phyloP scores from a whole-genome alignment of 495 filamentous ascomycete species.

The Penicillium angulare region DNA sequence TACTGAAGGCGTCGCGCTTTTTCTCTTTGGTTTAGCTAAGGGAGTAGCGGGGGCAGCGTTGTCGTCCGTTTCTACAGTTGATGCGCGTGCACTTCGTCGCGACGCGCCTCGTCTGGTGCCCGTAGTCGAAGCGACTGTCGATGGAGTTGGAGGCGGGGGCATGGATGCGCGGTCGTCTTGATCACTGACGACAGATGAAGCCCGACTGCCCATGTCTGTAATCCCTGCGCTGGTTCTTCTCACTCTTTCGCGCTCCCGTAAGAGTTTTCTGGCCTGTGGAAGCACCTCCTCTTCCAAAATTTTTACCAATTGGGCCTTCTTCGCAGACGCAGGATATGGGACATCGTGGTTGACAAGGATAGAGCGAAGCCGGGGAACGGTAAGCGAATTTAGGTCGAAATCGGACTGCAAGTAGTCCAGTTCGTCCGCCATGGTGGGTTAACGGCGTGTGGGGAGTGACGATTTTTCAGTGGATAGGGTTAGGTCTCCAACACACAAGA shows the following conservation, averaged over 20 bases:
- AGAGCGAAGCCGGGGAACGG: slow-evolving; percentile 79
- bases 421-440: slow-evolving; percentile 60
- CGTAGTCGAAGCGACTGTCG: slow-evolving; percentile 42
- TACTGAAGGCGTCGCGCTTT: slow-evolving; percentile 34
- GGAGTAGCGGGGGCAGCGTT: slow-evolving; percentile 29
- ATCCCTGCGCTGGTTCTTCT: slow-evolving; percentile 84
- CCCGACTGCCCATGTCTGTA: slow-evolving; percentile 67
- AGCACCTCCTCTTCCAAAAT: slow-evolving; percentile 78
- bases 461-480: background rate
- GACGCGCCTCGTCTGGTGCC: slow-evolving; percentile 40
- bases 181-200: slow-evolving; percentile 46
- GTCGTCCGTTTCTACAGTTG: slow-evolving; percentile 40
- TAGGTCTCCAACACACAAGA: slow-evolving; percentile 8
- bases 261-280: slow-evolving; percentile 71
- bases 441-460: background rate
- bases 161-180: slow-evolving; percentile 43
- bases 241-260: slow-evolving; percentile 70
- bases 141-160: slow-evolving; percentile 47
- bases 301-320: slow-evolving; percentile 82
- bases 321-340: slow-evolving; percentile 77
- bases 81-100: slow-evolving; percentile 37
- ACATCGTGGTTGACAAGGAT: slow-evolving; percentile 87
- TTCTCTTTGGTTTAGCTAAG: slow-evolving; percentile 27
- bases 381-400: slow-evolving; percentile 81
- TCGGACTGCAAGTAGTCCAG: slow-evolving; percentile 77